Conservation (phyloP, 1,139 yeast genomes). For the Geotrichum fermentans region DNA sequence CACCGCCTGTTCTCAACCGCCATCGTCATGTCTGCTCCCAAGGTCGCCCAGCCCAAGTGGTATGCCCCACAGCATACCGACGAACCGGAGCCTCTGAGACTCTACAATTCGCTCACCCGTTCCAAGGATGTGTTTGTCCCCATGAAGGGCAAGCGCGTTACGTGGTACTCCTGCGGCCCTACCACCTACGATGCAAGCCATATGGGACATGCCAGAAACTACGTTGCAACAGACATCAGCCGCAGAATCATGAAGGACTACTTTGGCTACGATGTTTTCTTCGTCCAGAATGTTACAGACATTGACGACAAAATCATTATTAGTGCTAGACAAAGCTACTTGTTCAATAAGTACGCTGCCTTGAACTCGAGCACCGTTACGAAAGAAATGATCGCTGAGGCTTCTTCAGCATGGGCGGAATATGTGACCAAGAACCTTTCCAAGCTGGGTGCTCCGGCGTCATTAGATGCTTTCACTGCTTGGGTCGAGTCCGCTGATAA, state of each 20-base stretch:
- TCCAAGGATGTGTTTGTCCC: constrained; percentile 74
- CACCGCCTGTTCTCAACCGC: neutral
- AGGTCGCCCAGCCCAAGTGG: constrained; percentile 43
- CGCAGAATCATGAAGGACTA: constrained; percentile 83
- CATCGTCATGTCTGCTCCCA: constrained; percentile 3
- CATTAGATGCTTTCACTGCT: constrained; percentile 40
- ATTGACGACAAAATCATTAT: constrained; percentile 94
- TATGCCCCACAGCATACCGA: constrained; percentile 33
- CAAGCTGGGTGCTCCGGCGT: constrained; percentile 33
- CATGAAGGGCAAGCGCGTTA: constrained; percentile 51
- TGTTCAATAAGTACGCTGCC: constrained; percentile 56
- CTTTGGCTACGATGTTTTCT: constrained; percentile 80
- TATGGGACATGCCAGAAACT: constrained; percentile 99
- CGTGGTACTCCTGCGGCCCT: constrained; percentile 99
- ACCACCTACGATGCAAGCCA: constrained; percentile 96
- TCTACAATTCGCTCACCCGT: constrained; percentile 81
- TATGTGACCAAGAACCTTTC: constrained; percentile 60
- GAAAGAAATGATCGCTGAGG: constrained; percentile 41
- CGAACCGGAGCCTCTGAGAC: constrained; percentile 38
- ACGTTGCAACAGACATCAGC: constrained; percentile 88
- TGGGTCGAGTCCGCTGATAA: constrained; percentile 53
- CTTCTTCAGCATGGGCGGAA: constrained; percentile 43
- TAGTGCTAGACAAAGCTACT: constrained; percentile 84
- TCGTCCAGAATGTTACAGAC: constrained; percentile 95
- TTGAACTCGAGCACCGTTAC: constrained; percentile 32